Conservation (phyloP, 2,329 filamentous ascomycete genomes). For the Chalaropsis thielavioides region DNA sequence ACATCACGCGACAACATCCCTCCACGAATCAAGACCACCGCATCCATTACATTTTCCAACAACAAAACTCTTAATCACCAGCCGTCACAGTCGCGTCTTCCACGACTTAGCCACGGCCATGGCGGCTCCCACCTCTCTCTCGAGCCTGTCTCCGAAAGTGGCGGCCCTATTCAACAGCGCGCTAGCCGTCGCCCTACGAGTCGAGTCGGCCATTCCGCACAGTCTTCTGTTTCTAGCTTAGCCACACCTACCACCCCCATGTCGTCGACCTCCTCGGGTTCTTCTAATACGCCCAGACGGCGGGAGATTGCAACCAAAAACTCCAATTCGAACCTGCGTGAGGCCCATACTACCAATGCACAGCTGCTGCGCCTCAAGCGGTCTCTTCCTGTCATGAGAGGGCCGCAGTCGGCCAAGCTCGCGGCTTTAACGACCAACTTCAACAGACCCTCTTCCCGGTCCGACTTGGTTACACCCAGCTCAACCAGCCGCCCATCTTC, state of each 20-base stretch:
- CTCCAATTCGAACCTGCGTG: constrained; percentile 37
- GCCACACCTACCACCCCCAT: constrained; percentile 46
- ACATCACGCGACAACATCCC: constrained; percentile 54
- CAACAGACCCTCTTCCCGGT: constrained; percentile 33
- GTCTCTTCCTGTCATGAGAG: constrained; percentile 45
- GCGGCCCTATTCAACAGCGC: constrained; percentile 48
- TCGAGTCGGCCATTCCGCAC: constrained; percentile 51
- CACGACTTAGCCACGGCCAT: constrained; percentile 49
- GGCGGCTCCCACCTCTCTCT: constrained; percentile 61
- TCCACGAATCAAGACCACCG: constrained; percentile 55
- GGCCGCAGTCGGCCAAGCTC: constrained; percentile 35
- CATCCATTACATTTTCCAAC: constrained; percentile 84
- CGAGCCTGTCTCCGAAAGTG: constrained; percentile 87
- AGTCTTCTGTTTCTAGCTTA: constrained; percentile 53
- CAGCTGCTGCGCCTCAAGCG: constrained; percentile 52
- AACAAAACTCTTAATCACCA: constrained; percentile 38
- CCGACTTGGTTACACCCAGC: constrained; percentile 4
- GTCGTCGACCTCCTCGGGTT: constrained; percentile 33
- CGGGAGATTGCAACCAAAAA: constrained; percentile 43
- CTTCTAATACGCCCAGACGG: constrained; percentile 40
- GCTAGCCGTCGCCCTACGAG: constrained; percentile 49
- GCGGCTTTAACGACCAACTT: constrained; percentile 36
- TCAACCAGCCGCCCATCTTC: constrained; percentile 10
- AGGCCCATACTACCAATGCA: constrained; percentile 50
- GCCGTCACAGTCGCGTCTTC: constrained; percentile 49